These are phyloP conservation scores for Babesia ovata DNA, from an alignment of 169 alveolate genomes.

Conservation along the genomic window DNA sequence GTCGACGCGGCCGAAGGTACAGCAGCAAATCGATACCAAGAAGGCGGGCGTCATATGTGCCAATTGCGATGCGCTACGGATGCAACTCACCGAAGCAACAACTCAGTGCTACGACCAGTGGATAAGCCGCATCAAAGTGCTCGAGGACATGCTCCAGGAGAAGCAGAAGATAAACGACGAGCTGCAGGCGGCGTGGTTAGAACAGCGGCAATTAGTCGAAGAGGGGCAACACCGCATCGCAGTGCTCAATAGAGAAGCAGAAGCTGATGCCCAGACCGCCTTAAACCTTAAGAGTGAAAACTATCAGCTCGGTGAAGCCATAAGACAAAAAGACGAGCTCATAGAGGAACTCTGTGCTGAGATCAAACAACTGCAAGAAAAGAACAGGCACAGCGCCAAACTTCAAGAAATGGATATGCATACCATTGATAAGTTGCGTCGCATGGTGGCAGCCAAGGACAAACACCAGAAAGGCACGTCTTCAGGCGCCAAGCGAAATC, in stretches of 20 bases:
- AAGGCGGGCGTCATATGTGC: slow-evolving; percentile 37
- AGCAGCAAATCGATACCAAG: background rate
- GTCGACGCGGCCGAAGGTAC: slow-evolving; percentile 9
- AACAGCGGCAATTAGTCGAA: slow-evolving; percentile 9
- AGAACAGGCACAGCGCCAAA: slow-evolving; percentile 2
- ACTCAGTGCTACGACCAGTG: slow-evolving; percentile 61
- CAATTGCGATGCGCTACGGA: slow-evolving; percentile 49
- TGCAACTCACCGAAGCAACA: slow-evolving; percentile 57
- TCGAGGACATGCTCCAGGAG: slow-evolving; percentile 61
- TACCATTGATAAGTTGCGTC: slow-evolving; percentile 16
- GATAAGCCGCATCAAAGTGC: slow-evolving; percentile 58
- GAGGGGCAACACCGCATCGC: background rate
- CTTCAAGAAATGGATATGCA: slow-evolving; percentile 5
- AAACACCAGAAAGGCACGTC: background rate
- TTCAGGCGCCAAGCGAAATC: background rate
- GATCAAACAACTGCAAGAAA: slow-evolving; percentile 5
- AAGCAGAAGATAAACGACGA: slow-evolving; percentile 59
- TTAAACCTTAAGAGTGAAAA: slow-evolving; percentile 7
- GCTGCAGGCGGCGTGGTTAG: slow-evolving; percentile 34
- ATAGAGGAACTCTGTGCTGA: slow-evolving; percentile 39
- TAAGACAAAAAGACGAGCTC: slow-evolving; percentile 24
- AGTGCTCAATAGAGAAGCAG: background rate
- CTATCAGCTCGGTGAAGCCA: slow-evolving; percentile 16
- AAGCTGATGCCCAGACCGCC: background rate
- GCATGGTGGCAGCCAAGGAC: background rate